phyloP scores from a whole-genome alignment of 192 early-diverging fungal genomes.

The Oehlia diaphana region DNA sequence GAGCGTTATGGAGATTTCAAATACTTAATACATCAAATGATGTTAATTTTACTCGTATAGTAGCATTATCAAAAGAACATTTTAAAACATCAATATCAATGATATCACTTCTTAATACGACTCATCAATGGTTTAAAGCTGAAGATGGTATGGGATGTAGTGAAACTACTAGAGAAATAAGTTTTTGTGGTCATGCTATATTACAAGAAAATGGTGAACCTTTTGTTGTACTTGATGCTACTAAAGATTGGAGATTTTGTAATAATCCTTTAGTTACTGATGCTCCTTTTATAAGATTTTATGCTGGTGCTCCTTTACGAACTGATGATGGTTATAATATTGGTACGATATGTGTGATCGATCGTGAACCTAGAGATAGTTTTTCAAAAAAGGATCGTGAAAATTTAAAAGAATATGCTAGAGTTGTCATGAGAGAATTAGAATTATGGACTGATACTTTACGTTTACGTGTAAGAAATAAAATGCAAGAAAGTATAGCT shows the following conservation, averaged over 20 bases:
- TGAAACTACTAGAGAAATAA: conserved; percentile 25
- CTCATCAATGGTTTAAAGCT: conserved; percentile 29
- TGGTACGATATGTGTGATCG: conserved; percentile 50
- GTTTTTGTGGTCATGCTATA: conserved; percentile 39
- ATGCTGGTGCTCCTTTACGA: conserved; percentile 42
- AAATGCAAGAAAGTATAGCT: conserved; percentile 40
- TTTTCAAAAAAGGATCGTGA: conserved; percentile 38
- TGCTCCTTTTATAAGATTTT: conserved; percentile 46
- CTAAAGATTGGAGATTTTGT: conserved; percentile 50
- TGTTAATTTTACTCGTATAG: conserved; percentile 33
- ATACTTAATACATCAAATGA: conserved; percentile 26
- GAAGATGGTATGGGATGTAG: conserved; percentile 14
- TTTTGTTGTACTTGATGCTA: conserved; percentile 36
- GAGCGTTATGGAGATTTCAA: conserved; percentile 23
- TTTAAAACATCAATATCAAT: conserved; percentile 22
- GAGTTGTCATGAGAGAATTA: conserved; percentile 46
- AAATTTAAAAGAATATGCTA: conserved; percentile 43
- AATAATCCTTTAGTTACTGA: conserved; percentile 43
- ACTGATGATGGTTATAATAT: conserved; percentile 43
- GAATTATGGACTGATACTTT: conserved; percentile 49
- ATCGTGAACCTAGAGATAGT: conserved; percentile 36
- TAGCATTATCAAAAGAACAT: conserved; percentile 8
- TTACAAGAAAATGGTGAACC: conserved; percentile 36
- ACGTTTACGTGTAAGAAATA: conserved; percentile 43
- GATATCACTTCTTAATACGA: conserved; percentile 24